Percentiles rank a stretch among this genome's conserved stretches.
phyloP scores from a whole-genome alignment of 768 basidiomycete species.

The Hygrocybe coccinea region DNA sequence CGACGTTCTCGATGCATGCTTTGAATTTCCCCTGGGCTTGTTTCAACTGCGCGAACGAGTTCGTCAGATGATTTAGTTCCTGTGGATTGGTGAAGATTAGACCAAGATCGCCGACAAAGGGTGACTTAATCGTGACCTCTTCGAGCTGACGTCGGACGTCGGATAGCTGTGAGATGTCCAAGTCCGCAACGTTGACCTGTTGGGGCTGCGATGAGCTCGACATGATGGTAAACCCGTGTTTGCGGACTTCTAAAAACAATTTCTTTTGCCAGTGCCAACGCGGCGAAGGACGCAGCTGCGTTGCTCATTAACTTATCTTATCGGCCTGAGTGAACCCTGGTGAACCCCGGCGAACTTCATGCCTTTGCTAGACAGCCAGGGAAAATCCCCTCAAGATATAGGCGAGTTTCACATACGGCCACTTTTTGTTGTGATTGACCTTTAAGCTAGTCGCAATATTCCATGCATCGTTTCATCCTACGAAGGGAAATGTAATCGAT shows the following conservation, averaged over 20 bases:
- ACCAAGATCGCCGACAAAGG: conserved; percentile 1
- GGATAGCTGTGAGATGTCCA: conserved; percentile 79
- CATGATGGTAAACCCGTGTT: background rate
- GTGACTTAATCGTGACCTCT: conserved; percentile 50
- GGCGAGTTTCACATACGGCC: conserved; percentile 31
- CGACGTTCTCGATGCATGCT: conserved; percentile 75
- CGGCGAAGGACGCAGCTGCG: too few relatives aligned
- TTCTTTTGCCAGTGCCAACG: too few relatives aligned
- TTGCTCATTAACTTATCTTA: background rate
- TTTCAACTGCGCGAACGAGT: conserved; percentile 88
- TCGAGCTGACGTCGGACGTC: conserved; percentile 91
- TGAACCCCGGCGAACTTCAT: conserved; percentile 10
- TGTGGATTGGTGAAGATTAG: conserved; percentile 27
- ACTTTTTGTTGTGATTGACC: background rate
- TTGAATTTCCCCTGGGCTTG: conserved; percentile 91
- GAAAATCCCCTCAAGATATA: conserved; percentile 48
- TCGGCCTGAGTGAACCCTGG: background rate
- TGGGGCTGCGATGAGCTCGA: conserved; percentile 46
- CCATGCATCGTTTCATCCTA: conserved; percentile 81
- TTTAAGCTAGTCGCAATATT: conserved; percentile 65
- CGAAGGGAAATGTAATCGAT: conserved; percentile 72
- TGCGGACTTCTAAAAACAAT: background rate
- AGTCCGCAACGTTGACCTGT: conserved; percentile 74
- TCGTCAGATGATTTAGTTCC: conserved; percentile 91
- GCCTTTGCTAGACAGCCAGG: conserved; percentile 18